A percentile compares a stretch with the other conserved stretches of the same genome.
phyloP scores from a whole-genome alignment of 805 yeast genomes.

The Ogataea chonburiensis region DNA sequence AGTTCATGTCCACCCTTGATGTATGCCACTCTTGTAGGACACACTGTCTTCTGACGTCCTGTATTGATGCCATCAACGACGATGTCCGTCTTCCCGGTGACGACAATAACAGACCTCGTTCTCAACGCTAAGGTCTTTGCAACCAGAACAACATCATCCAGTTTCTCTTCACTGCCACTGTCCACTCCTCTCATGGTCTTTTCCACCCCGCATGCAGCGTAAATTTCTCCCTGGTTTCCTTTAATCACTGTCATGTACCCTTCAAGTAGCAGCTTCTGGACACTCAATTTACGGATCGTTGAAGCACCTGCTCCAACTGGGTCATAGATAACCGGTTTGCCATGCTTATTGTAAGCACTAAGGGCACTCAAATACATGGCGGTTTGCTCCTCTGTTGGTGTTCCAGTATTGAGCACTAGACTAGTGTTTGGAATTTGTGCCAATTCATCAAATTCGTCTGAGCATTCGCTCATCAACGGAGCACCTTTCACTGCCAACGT shows the following conservation, averaged over 20 bases:
- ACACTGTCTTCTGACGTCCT: slow-evolving; percentile 18
- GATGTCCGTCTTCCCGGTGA: slow-evolving; percentile 63
- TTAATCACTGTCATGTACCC: slow-evolving; percentile 70
- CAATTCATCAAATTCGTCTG: slow-evolving; percentile 65
- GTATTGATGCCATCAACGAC: slow-evolving; percentile 44
- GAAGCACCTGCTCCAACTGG: slow-evolving; percentile 96
- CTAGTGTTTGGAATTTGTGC: slow-evolving; percentile 53
- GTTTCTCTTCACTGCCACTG: slow-evolving; percentile 25
- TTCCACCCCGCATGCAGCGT: slow-evolving; percentile 51
- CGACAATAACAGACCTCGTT: slow-evolving; percentile 60
- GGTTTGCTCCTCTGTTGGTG: slow-evolving; percentile 49
- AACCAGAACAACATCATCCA: slow-evolving; percentile 36
- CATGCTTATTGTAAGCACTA: slow-evolving; percentile 51
- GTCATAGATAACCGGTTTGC: slow-evolving; percentile 72
- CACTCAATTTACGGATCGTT: slow-evolving; percentile 47
- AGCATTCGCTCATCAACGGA: slow-evolving; percentile 82
- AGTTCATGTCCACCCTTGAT: slow-evolving; percentile 58
- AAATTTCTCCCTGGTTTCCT: slow-evolving; percentile 84
- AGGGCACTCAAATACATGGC: slow-evolving; percentile 51
- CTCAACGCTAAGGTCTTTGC: slow-evolving; percentile 50
- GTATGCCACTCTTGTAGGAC: slow-evolving; percentile 25
- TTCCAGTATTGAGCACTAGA: slow-evolving; percentile 73
- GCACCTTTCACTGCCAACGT: slow-evolving; percentile 81
- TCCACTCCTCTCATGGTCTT: slow-evolving; percentile 74
- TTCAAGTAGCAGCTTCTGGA: slow-evolving; percentile 47